Evolutionary conservation across 73 alveolate genomes (phyloP).

Genomic region (Paramecium tetraurelia): DNA sequence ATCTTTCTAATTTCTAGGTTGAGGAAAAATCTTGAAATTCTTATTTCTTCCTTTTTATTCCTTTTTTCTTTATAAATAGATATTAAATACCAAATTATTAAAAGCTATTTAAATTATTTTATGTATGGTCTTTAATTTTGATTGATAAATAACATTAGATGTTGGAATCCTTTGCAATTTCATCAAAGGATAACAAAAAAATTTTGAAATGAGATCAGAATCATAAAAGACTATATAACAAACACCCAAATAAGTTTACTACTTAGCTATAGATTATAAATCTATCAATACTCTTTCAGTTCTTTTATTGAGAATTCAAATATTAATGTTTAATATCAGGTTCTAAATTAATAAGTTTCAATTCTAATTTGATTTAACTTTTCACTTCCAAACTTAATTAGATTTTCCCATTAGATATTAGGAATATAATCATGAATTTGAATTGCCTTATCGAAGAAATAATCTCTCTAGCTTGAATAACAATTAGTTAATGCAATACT

Average conservation of each 20-base stretch:
- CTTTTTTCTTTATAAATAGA: neutral
- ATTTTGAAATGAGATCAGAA: neutral
- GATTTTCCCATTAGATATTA: neutral
- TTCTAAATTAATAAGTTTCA: neutral
- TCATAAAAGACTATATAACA: conserved; percentile 2
- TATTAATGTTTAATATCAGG: neutral
- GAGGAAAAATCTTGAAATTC: neutral
- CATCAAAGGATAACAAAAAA: no score
- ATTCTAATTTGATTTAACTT: neutral
- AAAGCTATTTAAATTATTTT: neutral
- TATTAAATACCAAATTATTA: neutral
- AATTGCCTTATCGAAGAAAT: neutral
- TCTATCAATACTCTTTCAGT: neutral
- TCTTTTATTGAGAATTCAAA: neutral
- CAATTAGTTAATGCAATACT: neutral
- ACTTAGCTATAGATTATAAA: neutral
- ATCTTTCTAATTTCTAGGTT: neutral
- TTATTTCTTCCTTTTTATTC: neutral
- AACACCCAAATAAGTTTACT: neutral
- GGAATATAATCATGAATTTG: no score
- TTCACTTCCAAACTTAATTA: neutral
- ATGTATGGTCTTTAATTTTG: neutral
- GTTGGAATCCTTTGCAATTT: no score
- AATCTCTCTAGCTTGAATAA: neutral
- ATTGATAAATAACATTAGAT: neutral